A percentile compares a stretch with the other conserved stretches of the same genome.
phyloP scores from a whole-genome alignment of 306 rosid genomes.

The Medicago lupulina region DNA sequence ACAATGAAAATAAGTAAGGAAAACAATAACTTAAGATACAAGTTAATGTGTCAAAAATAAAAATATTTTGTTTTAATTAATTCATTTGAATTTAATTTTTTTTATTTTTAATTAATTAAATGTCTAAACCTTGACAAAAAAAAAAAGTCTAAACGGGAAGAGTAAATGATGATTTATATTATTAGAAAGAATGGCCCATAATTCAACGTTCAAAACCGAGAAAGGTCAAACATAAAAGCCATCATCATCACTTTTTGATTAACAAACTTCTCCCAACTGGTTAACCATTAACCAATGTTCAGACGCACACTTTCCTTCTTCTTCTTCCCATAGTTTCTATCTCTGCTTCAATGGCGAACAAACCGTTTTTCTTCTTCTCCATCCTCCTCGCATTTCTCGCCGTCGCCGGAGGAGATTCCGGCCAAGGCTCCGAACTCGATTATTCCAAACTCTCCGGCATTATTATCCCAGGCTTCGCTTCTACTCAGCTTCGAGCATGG shows the following conservation, averaged over 20 bases:
- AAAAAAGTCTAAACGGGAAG: no score
- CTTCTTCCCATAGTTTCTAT: neutral
- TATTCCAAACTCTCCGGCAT: conserved; percentile 89
- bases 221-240: conserved; percentile 19
- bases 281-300: conserved; percentile 10
- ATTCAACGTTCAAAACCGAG: conserved; percentile 19
- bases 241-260: neutral
- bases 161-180: no score
- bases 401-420: conserved; percentile 18
- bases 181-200: neutral
- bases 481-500: conserved; percentile 99
- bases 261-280: neutral
- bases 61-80: no score
- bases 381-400: conserved; percentile 40
- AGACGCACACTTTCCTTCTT: neutral
- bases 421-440: conserved; percentile 57
- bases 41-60: no score
- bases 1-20: no score
- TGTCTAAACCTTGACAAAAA: no score
- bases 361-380: conserved; percentile 39
- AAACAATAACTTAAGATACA: no score
- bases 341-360: conserved; percentile 24
- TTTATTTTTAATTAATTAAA: no score
- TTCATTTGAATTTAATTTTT: no score
- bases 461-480: conserved; percentile 96